Evolutionary conservation across 352 stramenopile species (phyloP).

Genomic region (Globisporangium solare): DNA sequence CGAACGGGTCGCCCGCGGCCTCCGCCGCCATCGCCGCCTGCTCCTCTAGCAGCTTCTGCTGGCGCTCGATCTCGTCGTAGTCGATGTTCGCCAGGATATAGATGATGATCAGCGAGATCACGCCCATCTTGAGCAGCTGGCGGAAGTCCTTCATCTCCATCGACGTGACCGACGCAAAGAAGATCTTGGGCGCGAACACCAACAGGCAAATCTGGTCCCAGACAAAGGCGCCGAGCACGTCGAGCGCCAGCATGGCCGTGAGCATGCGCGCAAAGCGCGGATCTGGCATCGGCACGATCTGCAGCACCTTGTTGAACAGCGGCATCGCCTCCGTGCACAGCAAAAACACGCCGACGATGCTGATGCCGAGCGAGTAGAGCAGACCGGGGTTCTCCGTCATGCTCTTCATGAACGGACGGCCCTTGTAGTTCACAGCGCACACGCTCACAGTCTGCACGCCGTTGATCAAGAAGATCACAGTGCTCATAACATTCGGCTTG

Average conservation of each 20-base stretch:
- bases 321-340: constrained; percentile 90
- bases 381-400: constrained; percentile 96
- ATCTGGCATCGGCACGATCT: constrained; percentile 91
- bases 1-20: constrained; percentile 11
- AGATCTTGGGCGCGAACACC: constrained; percentile 85
- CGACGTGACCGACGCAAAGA: constrained; percentile 68
- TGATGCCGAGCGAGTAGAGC: constrained; percentile 88
- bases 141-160: constrained; percentile 76
- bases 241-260: constrained; percentile 74
- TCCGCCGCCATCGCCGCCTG: constrained; percentile 21
- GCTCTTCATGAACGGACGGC: constrained; percentile 97
- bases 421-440: constrained; percentile 99
- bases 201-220: constrained; percentile 85
- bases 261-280: constrained; percentile 77
- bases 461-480: constrained; percentile 97
- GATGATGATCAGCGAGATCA: constrained; percentile 80
- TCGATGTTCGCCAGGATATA: constrained; percentile 87
- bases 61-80: constrained; percentile 87
- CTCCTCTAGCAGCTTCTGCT: constrained; percentile 77
- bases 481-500: constrained; percentile 98
- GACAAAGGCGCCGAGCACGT: constrained; percentile 81
- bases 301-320: constrained; percentile 89
- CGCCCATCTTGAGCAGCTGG: constrained; percentile 84
- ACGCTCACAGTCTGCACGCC: constrained; percentile 94
- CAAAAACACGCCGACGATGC: constrained; percentile 87